These are phyloP conservation scores for Bipolaris sorokiniana DNA, from an alignment of 2,329 filamentous ascomycete species.

Conservation along the genomic window DNA sequence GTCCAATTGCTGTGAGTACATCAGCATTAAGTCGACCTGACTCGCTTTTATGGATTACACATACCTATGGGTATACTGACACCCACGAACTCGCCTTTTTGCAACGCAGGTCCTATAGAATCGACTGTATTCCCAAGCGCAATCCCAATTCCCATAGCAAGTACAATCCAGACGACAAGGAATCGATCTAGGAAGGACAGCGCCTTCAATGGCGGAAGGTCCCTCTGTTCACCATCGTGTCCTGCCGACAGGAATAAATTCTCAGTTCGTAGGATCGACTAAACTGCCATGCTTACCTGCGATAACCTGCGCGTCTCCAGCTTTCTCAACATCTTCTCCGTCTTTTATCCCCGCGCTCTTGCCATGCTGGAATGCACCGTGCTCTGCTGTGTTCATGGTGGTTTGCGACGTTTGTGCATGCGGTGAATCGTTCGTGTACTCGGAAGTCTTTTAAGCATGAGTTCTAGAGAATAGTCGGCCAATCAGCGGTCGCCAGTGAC, in stretches of 20 bases:
- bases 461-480: not conserved
- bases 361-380: conserved; percentile 12
- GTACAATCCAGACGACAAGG: conserved; percentile 69
- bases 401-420: not conserved
- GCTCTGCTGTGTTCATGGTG: conserved; percentile 28
- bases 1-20: conserved; percentile 66
- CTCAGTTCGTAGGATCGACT: not conserved
- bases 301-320: not conserved
- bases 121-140: conserved; percentile 77
- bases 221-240: not conserved
- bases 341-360: conserved; percentile 1
- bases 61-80: conserved; percentile 71
- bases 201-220: conserved; percentile 44
- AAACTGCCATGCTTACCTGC: not conserved
- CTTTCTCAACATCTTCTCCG: conserved; percentile 10
- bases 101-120: conserved; percentile 64
- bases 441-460: not conserved
- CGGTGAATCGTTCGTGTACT: not conserved
- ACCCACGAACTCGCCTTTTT: conserved; percentile 74
- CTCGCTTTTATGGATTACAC: conserved; percentile 19
- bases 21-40: not conserved
- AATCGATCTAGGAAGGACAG: conserved; percentile 55
- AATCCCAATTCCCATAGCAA: conserved; percentile 78
- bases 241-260: conserved; percentile 9
- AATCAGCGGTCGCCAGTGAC: not conserved